A percentile compares a stretch with the other conserved stretches of the same genome.
Conservation (phyloP, 2,329 filamentous ascomycete genomes). For the Coleophoma cylindrospora region DNA sequence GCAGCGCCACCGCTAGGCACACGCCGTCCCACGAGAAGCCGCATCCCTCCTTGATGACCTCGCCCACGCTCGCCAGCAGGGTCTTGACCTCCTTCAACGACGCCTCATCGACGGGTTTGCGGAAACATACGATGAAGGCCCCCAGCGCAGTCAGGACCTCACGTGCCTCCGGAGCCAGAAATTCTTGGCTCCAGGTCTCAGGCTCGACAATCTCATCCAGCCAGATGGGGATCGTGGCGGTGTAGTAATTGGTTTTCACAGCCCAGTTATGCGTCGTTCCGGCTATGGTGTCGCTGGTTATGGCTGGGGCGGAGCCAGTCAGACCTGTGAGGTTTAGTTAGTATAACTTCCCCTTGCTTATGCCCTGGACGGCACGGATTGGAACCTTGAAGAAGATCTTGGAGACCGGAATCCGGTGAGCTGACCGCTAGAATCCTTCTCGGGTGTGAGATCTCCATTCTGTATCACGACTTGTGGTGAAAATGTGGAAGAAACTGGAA, state of each 20-base stretch:
- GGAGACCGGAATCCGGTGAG: slow-evolving; percentile 34
- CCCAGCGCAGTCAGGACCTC: slow-evolving; percentile 60
- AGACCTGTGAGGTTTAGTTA: slow-evolving; percentile 37
- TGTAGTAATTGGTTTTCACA: slow-evolving; percentile 58
- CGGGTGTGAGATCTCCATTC: slow-evolving; percentile 40
- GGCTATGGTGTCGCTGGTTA: slow-evolving; percentile 36
- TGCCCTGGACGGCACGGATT: not conserved
- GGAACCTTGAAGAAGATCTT: slow-evolving; percentile 49
- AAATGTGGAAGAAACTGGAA: no score
- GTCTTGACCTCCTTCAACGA: slow-evolving; percentile 23
- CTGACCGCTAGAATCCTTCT: slow-evolving; percentile 52
- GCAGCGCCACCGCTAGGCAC: slow-evolving; percentile 51
- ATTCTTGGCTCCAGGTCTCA: slow-evolving; percentile 47
- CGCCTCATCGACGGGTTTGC: slow-evolving; percentile 28
- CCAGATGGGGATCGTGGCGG: slow-evolving; percentile 57
- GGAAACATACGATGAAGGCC: slow-evolving; percentile 51
- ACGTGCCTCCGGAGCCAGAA: slow-evolving; percentile 53
- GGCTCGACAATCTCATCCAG: slow-evolving; percentile 50
- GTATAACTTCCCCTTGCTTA: slow-evolving; percentile 4
- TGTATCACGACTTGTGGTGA: not conserved
- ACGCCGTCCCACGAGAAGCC: slow-evolving; percentile 63
- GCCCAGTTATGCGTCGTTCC: slow-evolving; percentile 53
- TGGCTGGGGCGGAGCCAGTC: slow-evolving; percentile 36
- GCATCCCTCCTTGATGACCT: slow-evolving; percentile 50
- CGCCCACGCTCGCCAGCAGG: slow-evolving; percentile 47